Evolutionary conservation across 306 rosid species (phyloP).

Genomic region (Vachellia collinsii): DNA sequence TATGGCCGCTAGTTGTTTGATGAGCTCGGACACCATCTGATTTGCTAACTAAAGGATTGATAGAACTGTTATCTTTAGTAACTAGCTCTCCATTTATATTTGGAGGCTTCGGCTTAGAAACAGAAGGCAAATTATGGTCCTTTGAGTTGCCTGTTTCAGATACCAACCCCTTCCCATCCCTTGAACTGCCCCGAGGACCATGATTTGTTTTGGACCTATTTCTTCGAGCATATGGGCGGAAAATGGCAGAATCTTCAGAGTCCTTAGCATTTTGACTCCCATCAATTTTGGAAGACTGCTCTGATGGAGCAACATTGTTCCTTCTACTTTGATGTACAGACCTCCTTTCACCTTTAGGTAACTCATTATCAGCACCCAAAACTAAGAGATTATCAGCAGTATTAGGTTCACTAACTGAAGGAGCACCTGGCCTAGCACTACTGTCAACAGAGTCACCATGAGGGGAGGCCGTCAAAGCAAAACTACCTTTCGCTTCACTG

Average conservation of each 20-base stretch:
- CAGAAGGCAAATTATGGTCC: slow-evolving; percentile 58
- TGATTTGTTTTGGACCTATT: slow-evolving; percentile 88
- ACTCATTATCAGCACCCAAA: slow-evolving; percentile 77
- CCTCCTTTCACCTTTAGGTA: slow-evolving; percentile 68
- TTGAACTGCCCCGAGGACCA: slow-evolving; percentile 68
- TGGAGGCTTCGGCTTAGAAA: slow-evolving; percentile 64
- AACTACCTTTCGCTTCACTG: slow-evolving; percentile 99
- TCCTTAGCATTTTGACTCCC: slow-evolving; percentile 86
- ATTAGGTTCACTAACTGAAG: slow-evolving; percentile 81
- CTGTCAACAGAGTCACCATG: slow-evolving; percentile 99
- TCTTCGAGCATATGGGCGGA: slow-evolving; percentile 97
- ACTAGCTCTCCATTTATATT: slow-evolving; percentile 66
- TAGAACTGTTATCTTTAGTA: slow-evolving; percentile 48
- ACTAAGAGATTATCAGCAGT: slow-evolving; percentile 95
- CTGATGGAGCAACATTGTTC: slow-evolving; percentile 67
- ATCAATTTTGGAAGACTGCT: slow-evolving; percentile 87
- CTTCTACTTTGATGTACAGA: slow-evolving; percentile 65
- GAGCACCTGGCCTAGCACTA: slow-evolving; percentile 89
- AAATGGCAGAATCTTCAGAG: slow-evolving; percentile 87
- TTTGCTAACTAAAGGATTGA: slow-evolving; percentile 53
- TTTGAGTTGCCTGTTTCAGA: slow-evolving; percentile 63
- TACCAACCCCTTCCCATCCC: slow-evolving; percentile 61
- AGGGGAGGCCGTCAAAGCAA: slow-evolving; percentile 96
- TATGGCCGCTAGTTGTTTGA: slow-evolving; percentile 47
- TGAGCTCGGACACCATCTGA: slow-evolving; percentile 50